Evolutionary conservation across 345 rosid species (phyloP), one percentile per base, ranked within the genome.

Genomic region (Syzygium aromaticum): DNA sequence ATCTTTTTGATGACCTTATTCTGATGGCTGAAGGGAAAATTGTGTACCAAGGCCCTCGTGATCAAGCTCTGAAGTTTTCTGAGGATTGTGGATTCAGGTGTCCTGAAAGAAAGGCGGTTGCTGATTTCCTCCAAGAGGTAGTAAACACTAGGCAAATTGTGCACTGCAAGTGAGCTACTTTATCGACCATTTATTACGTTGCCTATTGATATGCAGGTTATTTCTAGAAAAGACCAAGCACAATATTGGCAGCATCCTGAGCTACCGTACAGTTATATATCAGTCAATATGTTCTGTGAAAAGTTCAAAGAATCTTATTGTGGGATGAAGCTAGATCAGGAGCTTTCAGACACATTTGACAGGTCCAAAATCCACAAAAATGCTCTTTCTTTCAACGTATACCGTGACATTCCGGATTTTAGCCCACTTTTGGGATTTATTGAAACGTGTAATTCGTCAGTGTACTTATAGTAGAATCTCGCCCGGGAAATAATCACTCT

Each of bases 41-140:
- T 54, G 89, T 95, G 30, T 95, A 91, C 86, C 92, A 94, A 14
- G 98, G 98, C 52, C 94, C 95, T 6, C 92, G 93, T 15, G 87
- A 87, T 15, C 52, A 53, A 15, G 51, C 86, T 85, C 84, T 88
- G 56, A 84, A 89, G 5, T 95, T 93, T 89, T 95, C 93, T 38
- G 93, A 93, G 91, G 90, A 86, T n/a, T 93, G 93, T 84, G 96
- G 98, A 25, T 95, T 95, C 63, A 92, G 67, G 84, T 92, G 96
- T 83, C 95, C 96, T 30, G 88, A 90, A 84, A 93, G 95, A 86
- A 95, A 94, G 92, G 95, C 91, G 8, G 93, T 93, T 11, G 93
- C 94, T 3, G 95, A 95, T 87, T 95, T 93, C 88, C 92, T 94
- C 54, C 96, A 95, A 54, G 96, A 94, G 93, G 98, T 89, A 88